Evolutionary conservation across 139 green algal species (phyloP).

Genomic region (Coelastrella sp.): DNA sequence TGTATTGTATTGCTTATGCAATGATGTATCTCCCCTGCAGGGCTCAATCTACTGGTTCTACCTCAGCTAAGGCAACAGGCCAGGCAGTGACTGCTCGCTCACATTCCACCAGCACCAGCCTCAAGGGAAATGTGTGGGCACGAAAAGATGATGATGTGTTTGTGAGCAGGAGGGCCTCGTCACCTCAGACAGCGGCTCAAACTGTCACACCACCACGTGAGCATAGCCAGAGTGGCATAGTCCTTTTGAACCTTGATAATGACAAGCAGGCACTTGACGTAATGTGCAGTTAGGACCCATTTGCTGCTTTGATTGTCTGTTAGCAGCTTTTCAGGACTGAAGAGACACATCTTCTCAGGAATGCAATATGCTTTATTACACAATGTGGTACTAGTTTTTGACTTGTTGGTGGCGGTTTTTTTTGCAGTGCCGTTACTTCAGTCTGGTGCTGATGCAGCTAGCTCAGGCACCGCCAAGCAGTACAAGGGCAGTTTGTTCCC

Average conservation of each 20-base stretch:
- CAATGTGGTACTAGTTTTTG: background rate
- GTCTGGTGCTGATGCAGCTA: conserved; percentile 3
- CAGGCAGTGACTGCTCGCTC: background rate
- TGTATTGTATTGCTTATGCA: background rate
- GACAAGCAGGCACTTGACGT: too few species aligned
- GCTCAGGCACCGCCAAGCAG: background rate
- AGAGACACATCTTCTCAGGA: background rate
- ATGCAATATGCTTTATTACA: background rate
- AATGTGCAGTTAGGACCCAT: too few species aligned
- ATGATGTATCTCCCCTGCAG: background rate
- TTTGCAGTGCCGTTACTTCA: background rate
- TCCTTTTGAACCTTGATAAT: too few species aligned
- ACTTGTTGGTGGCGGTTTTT: background rate
- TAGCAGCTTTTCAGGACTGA: too few species aligned
- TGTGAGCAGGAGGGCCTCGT: background rate
- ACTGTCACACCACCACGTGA: conserved; percentile 12
- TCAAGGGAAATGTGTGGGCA: background rate
- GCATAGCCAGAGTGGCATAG: too few species aligned
- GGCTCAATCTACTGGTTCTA: background rate
- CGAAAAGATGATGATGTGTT: background rate
- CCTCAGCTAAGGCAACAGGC: background rate
- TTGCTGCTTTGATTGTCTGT: too few species aligned
- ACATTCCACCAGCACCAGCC: conserved; percentile 7
- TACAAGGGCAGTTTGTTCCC: background rate
- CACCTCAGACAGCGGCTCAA: background rate